phyloP scores from a whole-genome alignment of 108 stramenopile species.

The Skeletonema grethae region DNA sequence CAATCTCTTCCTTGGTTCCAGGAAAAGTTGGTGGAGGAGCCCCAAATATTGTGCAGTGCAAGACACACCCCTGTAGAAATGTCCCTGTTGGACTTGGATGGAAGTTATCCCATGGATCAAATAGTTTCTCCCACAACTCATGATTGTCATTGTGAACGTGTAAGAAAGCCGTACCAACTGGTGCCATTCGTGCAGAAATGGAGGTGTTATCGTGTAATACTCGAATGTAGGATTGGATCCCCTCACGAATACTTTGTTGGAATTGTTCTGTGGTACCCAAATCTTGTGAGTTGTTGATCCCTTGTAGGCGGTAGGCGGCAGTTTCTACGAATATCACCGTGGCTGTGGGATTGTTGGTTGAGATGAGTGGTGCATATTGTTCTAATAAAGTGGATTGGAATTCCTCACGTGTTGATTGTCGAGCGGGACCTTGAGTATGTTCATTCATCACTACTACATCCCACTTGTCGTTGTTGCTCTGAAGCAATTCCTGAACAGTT shows the following conservation, averaged over 20 bases:
- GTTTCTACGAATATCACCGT: slow-evolving; percentile 62
- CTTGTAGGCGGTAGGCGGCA: slow-evolving; percentile 55
- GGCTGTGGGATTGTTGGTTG: slow-evolving; percentile 2
- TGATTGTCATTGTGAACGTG: slow-evolving; percentile 34
- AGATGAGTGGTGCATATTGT: slow-evolving; percentile 59
- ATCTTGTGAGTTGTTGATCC: slow-evolving; percentile 53
- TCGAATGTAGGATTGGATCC: slow-evolving; percentile 46
- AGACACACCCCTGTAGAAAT: slow-evolving; percentile 67
- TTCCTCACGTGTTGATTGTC: slow-evolving; percentile 37
- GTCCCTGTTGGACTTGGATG: slow-evolving; percentile 80
- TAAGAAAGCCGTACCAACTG: slow-evolving; percentile 66
- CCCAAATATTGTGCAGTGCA: slow-evolving; percentile 59
- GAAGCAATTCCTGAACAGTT: slow-evolving; percentile 55
- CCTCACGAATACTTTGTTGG: slow-evolving; percentile 44
- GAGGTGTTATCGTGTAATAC: slow-evolving; percentile 6
- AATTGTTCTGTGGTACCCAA: slow-evolving; percentile 65
- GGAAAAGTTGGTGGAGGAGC: slow-evolving; percentile 25
- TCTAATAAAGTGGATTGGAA: slow-evolving; percentile 36
- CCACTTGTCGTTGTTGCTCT: slow-evolving; percentile 23
- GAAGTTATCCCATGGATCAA: slow-evolving; percentile 64
- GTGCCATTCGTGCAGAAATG: slow-evolving; percentile 50
- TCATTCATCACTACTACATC: slow-evolving; percentile 82
- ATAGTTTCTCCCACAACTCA: slow-evolving; percentile 57
- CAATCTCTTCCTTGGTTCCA: slow-evolving; percentile 26
- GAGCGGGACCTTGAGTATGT: slow-evolving; percentile 72